Evolutionary conservation across 352 stramenopile species (phyloP), one percentile per base, ranked within the genome.

Genomic region (Phytophthora sp.): DNA sequence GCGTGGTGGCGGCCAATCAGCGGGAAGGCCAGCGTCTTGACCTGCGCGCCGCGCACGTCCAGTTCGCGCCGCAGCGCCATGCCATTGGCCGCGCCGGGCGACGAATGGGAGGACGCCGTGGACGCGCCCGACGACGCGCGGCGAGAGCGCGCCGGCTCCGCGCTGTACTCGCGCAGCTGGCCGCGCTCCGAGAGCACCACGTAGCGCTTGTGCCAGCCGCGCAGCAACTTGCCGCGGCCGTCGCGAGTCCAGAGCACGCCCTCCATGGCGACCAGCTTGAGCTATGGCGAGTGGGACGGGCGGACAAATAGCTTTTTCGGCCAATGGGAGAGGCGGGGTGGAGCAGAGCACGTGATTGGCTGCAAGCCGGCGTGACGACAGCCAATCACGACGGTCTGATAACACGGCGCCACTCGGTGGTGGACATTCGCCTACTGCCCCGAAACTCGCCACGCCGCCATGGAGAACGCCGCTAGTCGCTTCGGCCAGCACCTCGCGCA

Each of bases 401-500:
- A 39, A 58, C 51, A 13, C 10, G 2, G n/a, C 31, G 32, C 35
- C 26, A 55, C 12, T 23, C 10, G 7, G 15, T 48, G 2, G 31
- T 39, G 42, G 34, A 26, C 32, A 39, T 39, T 21, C 28, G 26
- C 28, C 15, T 21, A 27, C 20, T 26, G 31, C 7, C 24, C 30
- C 42, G 30, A 20, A 43, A 43, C 37, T 26, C 20, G 38, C 27
- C n/a, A 39, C 26, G 41, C 27, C n/a, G 42, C 38, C 31, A 89
- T 91, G 73, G 82, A 90, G 66, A 91, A 90, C 69, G 84, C 81
- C 12, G 87, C 84, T 53, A 89, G 80, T 43, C 85, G 84, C 54
- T 95, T 95, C 66, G 87, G 87, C 17, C 87, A 95, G 72, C 85
- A 87, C 44, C 83, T 95, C 20, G 87, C 84, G 39, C 87, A 95